phyloP scores from a whole-genome alignment of 2,329 filamentous ascomycete species.

The Colletotrichum sp. region DNA sequence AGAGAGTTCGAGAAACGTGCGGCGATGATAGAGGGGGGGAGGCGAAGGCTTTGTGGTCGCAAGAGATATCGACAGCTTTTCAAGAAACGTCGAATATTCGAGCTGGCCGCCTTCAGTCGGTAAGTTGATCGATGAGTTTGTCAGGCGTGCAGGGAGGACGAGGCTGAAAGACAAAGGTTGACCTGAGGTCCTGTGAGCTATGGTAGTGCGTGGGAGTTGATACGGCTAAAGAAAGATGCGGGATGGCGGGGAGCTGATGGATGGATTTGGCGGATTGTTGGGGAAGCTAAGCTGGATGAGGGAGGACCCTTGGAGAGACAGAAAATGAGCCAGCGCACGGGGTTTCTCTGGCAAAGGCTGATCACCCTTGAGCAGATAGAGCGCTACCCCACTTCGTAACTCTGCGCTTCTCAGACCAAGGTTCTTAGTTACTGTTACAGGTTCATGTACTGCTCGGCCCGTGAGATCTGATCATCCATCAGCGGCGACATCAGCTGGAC shows the following conservation, averaged over 20 bases:
- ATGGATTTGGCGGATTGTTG: conserved; percentile 5
- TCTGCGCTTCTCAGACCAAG: neutral
- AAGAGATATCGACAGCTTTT: neutral
- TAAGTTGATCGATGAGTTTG: neutral
- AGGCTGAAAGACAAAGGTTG: neutral
- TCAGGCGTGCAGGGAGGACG: neutral
- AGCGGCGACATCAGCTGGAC: neutral
- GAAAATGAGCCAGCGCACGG: neutral
- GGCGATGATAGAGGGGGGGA: neutral
- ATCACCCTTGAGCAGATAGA: neutral
- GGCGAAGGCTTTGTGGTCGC: neutral
- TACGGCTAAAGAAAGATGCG: neutral
- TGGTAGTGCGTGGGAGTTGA: neutral
- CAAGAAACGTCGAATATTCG: neutral
- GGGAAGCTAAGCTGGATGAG: conserved; percentile 12
- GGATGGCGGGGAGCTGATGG: neutral
- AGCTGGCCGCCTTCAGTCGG: neutral
- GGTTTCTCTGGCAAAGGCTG: neutral
- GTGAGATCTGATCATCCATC: neutral
- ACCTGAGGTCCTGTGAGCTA: neutral
- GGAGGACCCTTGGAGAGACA: conserved; percentile 8
- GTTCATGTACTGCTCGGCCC: neutral
- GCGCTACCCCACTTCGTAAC: neutral
- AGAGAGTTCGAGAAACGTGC: neutral
- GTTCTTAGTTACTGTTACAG: neutral